These are phyloP conservation scores for Saksenaea oblongispora DNA, from an alignment of 371 early-diverging fungal species.

Conservation along the genomic window DNA sequence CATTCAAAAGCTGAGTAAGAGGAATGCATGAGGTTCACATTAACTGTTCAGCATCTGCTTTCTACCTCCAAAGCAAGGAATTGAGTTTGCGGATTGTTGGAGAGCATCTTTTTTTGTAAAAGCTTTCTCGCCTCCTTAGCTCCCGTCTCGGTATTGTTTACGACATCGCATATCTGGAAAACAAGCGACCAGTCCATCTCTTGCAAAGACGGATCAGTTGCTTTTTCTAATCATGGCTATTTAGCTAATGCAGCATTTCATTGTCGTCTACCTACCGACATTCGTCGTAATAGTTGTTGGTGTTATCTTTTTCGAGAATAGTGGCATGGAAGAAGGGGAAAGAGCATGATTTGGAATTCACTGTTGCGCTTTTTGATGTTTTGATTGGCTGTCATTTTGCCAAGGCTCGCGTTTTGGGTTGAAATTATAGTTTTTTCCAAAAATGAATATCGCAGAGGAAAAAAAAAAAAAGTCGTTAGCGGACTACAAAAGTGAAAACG, in stretches of 20 bases:
- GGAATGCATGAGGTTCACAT: neutral
- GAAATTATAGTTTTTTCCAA: neutral
- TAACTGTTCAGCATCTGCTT: neutral
- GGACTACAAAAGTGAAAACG: too few relatives aligned
- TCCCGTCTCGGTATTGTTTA: constrained; percentile 40
- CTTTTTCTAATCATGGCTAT: constrained; percentile 24
- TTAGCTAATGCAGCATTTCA: neutral
- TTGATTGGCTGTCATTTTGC: neutral
- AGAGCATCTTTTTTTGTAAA: constrained; percentile 50
- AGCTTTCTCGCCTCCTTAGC: constrained; percentile 54
- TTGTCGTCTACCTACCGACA: constrained; percentile 25
- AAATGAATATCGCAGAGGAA: too few relatives aligned
- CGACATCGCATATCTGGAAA: constrained; percentile 43
- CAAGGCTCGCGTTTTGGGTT: neutral
- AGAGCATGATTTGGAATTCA: constrained; percentile 5
- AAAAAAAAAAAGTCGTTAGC: too few relatives aligned
- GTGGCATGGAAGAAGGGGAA: constrained; percentile 19
- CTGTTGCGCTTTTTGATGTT: neutral
- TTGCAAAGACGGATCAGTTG: constrained; percentile 24
- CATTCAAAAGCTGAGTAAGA: constrained; percentile 36
- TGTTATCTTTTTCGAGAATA: constrained; percentile 48
- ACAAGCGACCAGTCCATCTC: constrained; percentile 48
- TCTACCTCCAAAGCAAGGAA: constrained; percentile 41
- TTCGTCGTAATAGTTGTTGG: constrained; percentile 44
- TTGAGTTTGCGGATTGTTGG: constrained; percentile 32